Evolutionary conservation across 345 rosid species (phyloP), one percentile per base, ranked within the genome.

Genomic region (Murraya koenigii): DNA sequence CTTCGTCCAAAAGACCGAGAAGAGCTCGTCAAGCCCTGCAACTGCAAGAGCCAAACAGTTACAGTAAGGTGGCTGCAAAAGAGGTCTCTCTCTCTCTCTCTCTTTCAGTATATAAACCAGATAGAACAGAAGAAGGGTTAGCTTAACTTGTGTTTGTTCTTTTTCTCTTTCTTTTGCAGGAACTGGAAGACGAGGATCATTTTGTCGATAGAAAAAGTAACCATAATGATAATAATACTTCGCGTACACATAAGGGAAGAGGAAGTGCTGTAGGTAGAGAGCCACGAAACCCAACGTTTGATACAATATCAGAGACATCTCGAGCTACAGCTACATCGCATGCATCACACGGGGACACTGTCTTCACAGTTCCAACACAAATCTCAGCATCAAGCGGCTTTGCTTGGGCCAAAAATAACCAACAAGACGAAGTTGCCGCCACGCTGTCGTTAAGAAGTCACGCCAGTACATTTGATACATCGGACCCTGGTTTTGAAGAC

Each of bases 341-440:
- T 36, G 82, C 79, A 35, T 83, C 89, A 59, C 87, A 78, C 44
- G 87, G 86, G 63, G 80, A 77, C 2, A 78, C 86, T 22, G 58
- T 79, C 33, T 54, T 80, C 74, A 77, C 86, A 66, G 89, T 78
- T 8, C 84, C 85, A 63, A 77, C 85, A n/a, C 86, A 80, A 81
- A 77, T 85, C 59, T 76, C 88, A 20, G 87, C 81, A 63, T 82
- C 93, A 4, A 86, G 87, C 28, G 87, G 90, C 23, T 89, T 88
- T 59, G 78, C 92, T 5, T 87, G 91, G 93, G 89, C 87, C 0
- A 87, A 86, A 81, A 86, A n/a, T n/a, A n/a, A 77, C 77, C 80
- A 69, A 7, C 81, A 84, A 75, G 88, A 87, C 54, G 88, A 92
- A 77, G 75, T 83, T n/a, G 30, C 62, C 26, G 84, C 92, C 4